Evolutionary conservation across 2,329 filamentous ascomycete genomes (phyloP), one percentile per base, ranked within the genome.

Genomic region (Exophiala lecanii-corni): DNA sequence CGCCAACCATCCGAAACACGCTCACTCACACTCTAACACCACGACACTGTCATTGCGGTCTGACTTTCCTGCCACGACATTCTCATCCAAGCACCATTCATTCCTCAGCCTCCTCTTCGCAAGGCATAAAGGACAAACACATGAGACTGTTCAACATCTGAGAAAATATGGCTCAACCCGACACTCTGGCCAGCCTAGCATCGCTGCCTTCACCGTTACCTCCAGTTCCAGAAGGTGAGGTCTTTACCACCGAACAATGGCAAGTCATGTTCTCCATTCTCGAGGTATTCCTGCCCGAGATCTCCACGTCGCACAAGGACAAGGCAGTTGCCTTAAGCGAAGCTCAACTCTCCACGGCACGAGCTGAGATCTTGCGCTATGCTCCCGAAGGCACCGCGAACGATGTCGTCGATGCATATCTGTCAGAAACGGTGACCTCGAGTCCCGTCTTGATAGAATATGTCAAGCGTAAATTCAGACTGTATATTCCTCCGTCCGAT

Each of bases 221-320:
- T 18, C 71, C 73, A 1, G 61, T 68, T 2, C 66, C 73, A 12
- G 50, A 59, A 3, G 61, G 67, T 9, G 66, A 73, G 36, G 65
- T 75, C 36, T 69, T 81, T 51, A 74, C 70, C 2, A 60, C 71
- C 9, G 58, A 65, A 2, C 79, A 82, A 68, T 82, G 78, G 78
- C 67, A 63, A 20, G 78, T 74, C 1, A 62, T 82, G 2, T 64
- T 76, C 35, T 71, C 78, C 17, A 69, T 82, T 20, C 67, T 73
- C 6, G 78, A 81, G 49, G 69, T 77, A 1, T 62, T 81, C 36
- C 64, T 82, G 15, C 77, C 78, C 1, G 67, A 73, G 2, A 65
- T 81, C 45, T 64, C 68, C 2, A 60, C 62, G 15, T 9, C 9
- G 4, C 7, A 15, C n/a, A 4, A 19, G 7, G 33, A 35, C 18